These are phyloP conservation scores for Brachypodium distachyon DNA, from an alignment of 202 grass and related monocot species.

Conservation along the genomic window DNA sequence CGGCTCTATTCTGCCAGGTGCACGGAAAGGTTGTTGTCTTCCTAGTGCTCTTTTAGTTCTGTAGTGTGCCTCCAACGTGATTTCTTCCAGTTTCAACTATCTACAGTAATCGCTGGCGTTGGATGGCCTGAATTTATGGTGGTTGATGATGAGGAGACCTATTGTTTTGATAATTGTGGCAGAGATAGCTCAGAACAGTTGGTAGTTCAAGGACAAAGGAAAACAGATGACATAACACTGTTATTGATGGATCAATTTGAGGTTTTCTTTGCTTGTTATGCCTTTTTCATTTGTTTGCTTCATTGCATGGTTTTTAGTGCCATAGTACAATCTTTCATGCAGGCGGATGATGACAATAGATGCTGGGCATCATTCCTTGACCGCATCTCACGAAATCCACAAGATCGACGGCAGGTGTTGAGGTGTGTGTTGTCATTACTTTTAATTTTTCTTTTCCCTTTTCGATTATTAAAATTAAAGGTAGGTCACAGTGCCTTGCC, in stretches of 20 bases:
- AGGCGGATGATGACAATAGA: neutral
- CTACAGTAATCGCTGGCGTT: conserved; percentile 44
- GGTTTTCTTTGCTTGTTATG: conserved; percentile 27
- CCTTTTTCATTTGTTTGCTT: neutral
- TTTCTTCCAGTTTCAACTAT: conserved; percentile 13
- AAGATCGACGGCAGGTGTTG: neutral
- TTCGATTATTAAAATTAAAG: neutral
- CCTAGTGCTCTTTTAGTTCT: conserved; percentile 9
- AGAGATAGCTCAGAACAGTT: conserved; percentile 40
- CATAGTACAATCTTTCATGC: neutral
- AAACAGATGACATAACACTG: conserved; percentile 52
- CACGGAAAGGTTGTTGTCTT: conserved; percentile 34
- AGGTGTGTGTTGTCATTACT: neutral
- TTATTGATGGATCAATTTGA: conserved; percentile 82
- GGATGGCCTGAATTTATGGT: conserved; percentile 76
- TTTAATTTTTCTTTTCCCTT: neutral
- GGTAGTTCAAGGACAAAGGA: conserved; percentile 38
- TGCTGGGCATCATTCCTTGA: neutral
- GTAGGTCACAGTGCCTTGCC: too few relatives aligned
- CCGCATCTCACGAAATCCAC: neutral
- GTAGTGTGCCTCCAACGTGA: neutral
- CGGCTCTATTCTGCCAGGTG: conserved; percentile 5
- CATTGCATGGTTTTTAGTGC: neutral
- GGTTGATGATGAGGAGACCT: conserved; percentile 28
- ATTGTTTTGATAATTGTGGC: conserved; percentile 39